Conservation (phyloP, 2,329 filamentous ascomycete genomes). For the Penicillium polonicum region DNA sequence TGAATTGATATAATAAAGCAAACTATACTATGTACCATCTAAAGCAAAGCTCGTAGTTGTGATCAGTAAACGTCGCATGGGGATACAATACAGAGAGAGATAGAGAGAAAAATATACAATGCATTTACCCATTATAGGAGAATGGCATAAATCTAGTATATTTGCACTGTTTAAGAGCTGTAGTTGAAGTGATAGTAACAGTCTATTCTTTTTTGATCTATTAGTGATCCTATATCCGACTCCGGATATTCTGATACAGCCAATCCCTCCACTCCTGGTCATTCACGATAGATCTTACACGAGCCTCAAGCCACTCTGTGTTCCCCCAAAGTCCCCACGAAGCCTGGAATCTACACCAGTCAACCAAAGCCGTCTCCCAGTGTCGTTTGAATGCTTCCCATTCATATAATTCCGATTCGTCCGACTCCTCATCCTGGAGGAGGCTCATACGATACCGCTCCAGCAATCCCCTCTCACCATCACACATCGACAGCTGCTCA, state of each 20-base stretch:
- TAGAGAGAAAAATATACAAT: too few relatives aligned
- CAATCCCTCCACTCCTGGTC: constrained; percentile 50
- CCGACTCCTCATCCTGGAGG: constrained; percentile 5
- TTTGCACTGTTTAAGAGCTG: not conserved
- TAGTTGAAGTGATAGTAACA: not conserved
- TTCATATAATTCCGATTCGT: constrained; percentile 45
- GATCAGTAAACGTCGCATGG: too few relatives aligned
- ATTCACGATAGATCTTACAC: constrained; percentile 51
- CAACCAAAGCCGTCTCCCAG: constrained; percentile 66
- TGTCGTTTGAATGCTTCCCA: constrained; percentile 58
- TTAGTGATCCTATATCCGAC: not conserved
- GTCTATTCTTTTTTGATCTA: not conserved
- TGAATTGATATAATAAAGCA: not conserved
- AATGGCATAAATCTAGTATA: too few relatives aligned
- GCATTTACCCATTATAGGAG: too few relatives aligned
- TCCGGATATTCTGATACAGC: constrained; percentile 34
- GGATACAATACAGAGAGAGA: too few relatives aligned
- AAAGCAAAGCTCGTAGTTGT: too few relatives aligned
- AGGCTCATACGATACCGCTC: constrained; percentile 45
- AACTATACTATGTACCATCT: not conserved
- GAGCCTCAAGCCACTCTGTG: constrained; percentile 57
- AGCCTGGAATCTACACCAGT: constrained; percentile 64
- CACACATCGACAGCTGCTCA: constrained; percentile 48
- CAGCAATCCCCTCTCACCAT: constrained; percentile 54
- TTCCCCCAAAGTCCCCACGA: constrained; percentile 64